Evolutionary conservation across 2,329 filamentous ascomycete genomes (phyloP).

Genomic region (Fusarium staphyleae): DNA sequence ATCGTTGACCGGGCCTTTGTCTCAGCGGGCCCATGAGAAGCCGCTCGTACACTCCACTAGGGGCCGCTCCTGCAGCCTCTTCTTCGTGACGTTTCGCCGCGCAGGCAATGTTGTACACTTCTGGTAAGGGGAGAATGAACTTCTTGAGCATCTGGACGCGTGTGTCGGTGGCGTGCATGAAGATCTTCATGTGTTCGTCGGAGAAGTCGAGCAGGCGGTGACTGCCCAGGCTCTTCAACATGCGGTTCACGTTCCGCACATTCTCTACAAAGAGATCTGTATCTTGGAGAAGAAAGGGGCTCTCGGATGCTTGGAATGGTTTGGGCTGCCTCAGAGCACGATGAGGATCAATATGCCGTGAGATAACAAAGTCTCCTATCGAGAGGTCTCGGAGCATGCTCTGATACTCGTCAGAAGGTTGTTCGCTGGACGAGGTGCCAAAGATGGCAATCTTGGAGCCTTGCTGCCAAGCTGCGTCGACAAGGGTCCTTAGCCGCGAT

Average conservation of each 20-base stretch:
- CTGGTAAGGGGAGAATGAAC: slow-evolving; percentile 49
- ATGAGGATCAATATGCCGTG: slow-evolving; percentile 44
- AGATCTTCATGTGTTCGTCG: slow-evolving; percentile 36
- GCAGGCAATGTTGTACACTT: slow-evolving; percentile 51
- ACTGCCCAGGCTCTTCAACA: slow-evolving; percentile 51
- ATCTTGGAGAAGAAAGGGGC: slow-evolving; percentile 42
- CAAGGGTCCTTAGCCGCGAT: slow-evolving; percentile 70
- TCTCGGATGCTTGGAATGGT: slow-evolving; percentile 32
- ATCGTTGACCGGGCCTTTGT: slow-evolving; percentile 43
- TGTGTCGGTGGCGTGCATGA: slow-evolving; percentile 39
- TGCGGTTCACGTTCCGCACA: slow-evolving; percentile 54
- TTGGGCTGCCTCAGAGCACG: slow-evolving; percentile 41
- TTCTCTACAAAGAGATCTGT: slow-evolving; percentile 56
- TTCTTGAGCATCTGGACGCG: slow-evolving; percentile 44
- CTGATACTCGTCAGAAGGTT: slow-evolving; percentile 54
- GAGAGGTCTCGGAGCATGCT: slow-evolving; percentile 50
- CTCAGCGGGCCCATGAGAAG: slow-evolving; percentile 45
- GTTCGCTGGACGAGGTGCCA: slow-evolving; percentile 73
- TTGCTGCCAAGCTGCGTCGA: slow-evolving; percentile 74
- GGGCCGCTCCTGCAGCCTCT: slow-evolving; percentile 30
- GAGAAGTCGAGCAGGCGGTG: slow-evolving; percentile 36
- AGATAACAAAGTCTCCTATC: slow-evolving; percentile 51
- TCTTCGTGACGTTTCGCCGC: slow-evolving; percentile 41
- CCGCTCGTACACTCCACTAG: slow-evolving; percentile 43
- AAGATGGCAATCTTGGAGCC: slow-evolving; percentile 79